Evolutionary conservation across 805 yeast genomes (phyloP), one percentile per base, ranked within the genome.

Genomic region (Sugiyamaella floridensis): DNA sequence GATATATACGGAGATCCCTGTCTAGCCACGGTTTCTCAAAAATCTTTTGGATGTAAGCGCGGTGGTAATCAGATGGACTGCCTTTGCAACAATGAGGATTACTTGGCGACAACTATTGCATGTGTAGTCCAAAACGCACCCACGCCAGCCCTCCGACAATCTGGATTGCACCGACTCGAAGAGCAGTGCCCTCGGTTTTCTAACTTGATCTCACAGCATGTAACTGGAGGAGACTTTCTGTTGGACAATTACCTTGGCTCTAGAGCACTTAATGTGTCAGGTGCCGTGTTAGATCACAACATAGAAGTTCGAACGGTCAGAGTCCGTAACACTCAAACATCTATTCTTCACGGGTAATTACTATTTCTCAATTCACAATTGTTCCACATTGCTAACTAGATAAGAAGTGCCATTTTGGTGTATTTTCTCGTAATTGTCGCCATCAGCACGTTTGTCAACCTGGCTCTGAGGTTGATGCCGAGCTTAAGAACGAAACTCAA

Each of bases 31-130:
- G 37, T 14, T 32, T 10, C 9, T 5, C 37, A 32, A 32, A 10
- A 32, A 14, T 14, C n/a, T 14, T 32, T 32, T 32, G 37, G 37
- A 3, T 32, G 37, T 32, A 32, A 32, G 37, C 12, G 37, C 4
- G 37, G 9, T 32, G 12, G 10, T 32, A 11, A 11, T 10, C 37
- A 11, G 9, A 32, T 5, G 12, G 9, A 45, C 34, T 40, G 45
- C 37, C 28, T 47, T 18, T 47, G 50, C 40, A 8, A 14, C 16
- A 40, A 47, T 34, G 50, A 47, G 37, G 44, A 43, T 8, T 47
- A 18, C 18, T 11, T 47, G 19, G 16, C 6, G n/a, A 47, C 50
- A 9, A 45, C 37, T 7, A 26, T 47, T 26, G 43, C 43, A n/a
- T 47, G 50, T 47, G 40, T 40, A 8, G 32, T 40, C 37, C 11